Conservation (phyloP, 495 filamentous ascomycete genomes). For the Hypoxylon trugodes region DNA sequence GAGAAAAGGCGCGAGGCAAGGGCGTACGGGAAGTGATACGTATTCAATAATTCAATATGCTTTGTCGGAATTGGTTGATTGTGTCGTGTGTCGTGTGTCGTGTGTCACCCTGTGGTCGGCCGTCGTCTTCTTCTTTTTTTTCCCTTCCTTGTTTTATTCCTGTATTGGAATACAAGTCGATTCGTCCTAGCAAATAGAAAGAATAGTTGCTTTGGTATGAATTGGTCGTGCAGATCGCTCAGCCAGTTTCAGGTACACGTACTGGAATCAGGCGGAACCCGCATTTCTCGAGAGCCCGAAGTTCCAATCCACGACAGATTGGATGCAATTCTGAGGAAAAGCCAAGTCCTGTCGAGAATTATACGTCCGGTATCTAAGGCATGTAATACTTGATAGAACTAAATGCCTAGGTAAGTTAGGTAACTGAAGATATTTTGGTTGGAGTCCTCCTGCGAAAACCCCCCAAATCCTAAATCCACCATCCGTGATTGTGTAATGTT, state of each 20-base stretch:
- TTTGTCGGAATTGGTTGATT: slow-evolving; percentile 6
- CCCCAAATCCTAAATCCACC: too few relatives aligned
- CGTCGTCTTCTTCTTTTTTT: too few relatives aligned
- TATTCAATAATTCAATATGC: slow-evolving; percentile 1
- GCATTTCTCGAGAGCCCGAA: slow-evolving; percentile 16
- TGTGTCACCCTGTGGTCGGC: slow-evolving; percentile 26
- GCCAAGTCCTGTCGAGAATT: too few relatives aligned
- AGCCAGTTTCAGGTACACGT: slow-evolving; percentile 39
- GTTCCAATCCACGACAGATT: slow-evolving; percentile 14
- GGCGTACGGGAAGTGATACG: background rate
- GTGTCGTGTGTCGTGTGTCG: slow-evolving; percentile 12
- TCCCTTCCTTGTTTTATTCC: slow-evolving; percentile 26
- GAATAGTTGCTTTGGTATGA: slow-evolving; percentile 8
- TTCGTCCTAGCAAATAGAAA: background rate
- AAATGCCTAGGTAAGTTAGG: too few relatives aligned
- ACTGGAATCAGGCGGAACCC: slow-evolving; percentile 29
- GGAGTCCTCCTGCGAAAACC: too few relatives aligned
- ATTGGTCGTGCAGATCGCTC: slow-evolving; percentile 41
- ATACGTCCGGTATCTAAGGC: too few relatives aligned
- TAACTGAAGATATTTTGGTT: too few relatives aligned
- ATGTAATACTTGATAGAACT: too few relatives aligned
- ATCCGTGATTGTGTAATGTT: too few relatives aligned
- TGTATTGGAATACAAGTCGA: slow-evolving; percentile 1
- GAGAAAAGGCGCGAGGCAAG: background rate
- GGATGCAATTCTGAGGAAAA: background rate